Percentiles rank a stretch among this genome's conserved stretches.
These are phyloP conservation scores for Dactylellina leptospora DNA, from an alignment of 2,329 filamentous ascomycete species.

Conservation along the genomic window DNA sequence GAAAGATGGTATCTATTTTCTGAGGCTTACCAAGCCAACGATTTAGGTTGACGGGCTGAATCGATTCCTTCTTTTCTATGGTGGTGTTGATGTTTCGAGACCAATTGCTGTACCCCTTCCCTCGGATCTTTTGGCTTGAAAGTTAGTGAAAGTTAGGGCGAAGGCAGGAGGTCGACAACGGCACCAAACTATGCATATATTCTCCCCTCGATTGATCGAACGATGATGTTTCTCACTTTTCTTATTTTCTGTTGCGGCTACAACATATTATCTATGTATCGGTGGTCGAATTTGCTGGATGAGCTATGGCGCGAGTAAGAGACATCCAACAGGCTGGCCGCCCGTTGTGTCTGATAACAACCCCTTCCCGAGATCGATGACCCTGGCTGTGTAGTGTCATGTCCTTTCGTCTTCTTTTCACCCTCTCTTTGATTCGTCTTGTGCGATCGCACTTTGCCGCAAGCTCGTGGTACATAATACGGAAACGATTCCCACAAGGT, in stretches of 20 bases:
- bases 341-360: slow-evolving; percentile 13
- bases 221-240: slow-evolving; percentile 6
- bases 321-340: slow-evolving; percentile 30
- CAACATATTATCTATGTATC: not conserved
- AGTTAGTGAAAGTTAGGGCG: slow-evolving; percentile 24
- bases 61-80: not conserved
- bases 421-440: slow-evolving; percentile 23
- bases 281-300: not conserved
- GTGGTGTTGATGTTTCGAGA: not conserved
- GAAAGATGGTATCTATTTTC: slow-evolving; percentile 13
- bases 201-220: too few species aligned
- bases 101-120: slow-evolving; percentile 34
- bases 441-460: slow-evolving; percentile 44
- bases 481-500: slow-evolving; percentile 51
- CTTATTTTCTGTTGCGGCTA: slow-evolving; percentile 12
- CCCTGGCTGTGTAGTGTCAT: slow-evolving; percentile 12
- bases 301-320: slow-evolving; percentile 19
- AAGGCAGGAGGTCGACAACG: slow-evolving; percentile 30
- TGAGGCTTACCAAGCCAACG: not conserved
- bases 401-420: too few species aligned
- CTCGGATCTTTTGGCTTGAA: slow-evolving; percentile 31
- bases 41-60: slow-evolving; percentile 3
- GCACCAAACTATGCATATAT: too few species aligned
- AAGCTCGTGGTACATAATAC: slow-evolving; percentile 53
- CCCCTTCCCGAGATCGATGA: slow-evolving; percentile 30